Conservation (phyloP, 306 rosid genomes). For the Hippophae tibetana region DNA sequence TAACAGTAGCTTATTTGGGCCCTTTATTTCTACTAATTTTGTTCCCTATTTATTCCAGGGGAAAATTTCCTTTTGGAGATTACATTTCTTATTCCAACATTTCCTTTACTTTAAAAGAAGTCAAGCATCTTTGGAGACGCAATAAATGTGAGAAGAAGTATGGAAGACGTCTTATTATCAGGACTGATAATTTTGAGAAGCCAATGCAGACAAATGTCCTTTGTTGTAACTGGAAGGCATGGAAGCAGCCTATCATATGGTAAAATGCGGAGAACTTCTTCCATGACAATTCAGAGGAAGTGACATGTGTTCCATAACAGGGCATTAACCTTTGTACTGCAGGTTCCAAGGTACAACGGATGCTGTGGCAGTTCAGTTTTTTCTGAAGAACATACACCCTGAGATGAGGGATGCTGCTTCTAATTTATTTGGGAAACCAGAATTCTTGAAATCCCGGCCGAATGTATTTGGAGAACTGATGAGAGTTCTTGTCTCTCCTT, state of each 20-base stretch:
- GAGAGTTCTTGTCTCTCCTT: slow-evolving; percentile 82
- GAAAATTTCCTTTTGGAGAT: slow-evolving; percentile 80
- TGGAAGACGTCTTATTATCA: slow-evolving; percentile 60
- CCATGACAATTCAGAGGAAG: no score
- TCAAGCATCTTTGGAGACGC: slow-evolving; percentile 88
- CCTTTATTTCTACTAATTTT: slow-evolving; percentile 19
- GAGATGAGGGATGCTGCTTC: slow-evolving; percentile 71
- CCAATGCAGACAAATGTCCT: slow-evolving; percentile 73
- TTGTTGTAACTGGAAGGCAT: slow-evolving; percentile 83
- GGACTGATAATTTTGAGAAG: slow-evolving; percentile 91
- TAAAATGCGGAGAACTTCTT: slow-evolving; percentile 14
- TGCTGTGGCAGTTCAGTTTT: slow-evolving; percentile 78
- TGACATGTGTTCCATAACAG: slow-evolving; percentile 19
- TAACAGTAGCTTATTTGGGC: neutral
- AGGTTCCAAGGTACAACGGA: slow-evolving; percentile 98
- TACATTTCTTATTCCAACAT: slow-evolving; percentile 66
- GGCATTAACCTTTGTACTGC: slow-evolving; percentile 26
- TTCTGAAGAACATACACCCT: slow-evolving; percentile 79
- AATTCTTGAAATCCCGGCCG: slow-evolving; percentile 52
- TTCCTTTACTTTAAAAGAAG: slow-evolving; percentile 79
- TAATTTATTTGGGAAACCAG: slow-evolving; percentile 66
- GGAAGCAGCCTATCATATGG: slow-evolving; percentile 95
- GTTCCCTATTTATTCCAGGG: slow-evolving; percentile 38
- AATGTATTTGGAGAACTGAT: slow-evolving; percentile 92
- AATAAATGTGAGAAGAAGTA: slow-evolving; percentile 60